Evolutionary conservation across 2,329 filamentous ascomycete genomes (phyloP).

Genomic region (Clonostachys sp.): DNA sequence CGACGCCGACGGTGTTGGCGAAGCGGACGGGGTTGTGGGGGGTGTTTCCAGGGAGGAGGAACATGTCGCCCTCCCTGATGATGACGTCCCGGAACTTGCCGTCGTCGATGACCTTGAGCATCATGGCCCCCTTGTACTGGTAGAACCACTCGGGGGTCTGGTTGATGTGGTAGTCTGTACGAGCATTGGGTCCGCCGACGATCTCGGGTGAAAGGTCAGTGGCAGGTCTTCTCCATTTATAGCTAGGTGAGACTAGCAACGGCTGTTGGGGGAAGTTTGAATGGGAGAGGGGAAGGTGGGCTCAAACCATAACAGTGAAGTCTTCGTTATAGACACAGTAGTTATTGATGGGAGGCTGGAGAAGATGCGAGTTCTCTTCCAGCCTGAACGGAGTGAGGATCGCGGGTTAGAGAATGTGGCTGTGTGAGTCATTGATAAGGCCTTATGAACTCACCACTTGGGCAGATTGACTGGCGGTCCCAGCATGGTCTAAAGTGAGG

Average conservation of each 20-base stretch:
- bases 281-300: neutral
- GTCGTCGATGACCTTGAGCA: slow-evolving; percentile 82
- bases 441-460: slow-evolving; percentile 42
- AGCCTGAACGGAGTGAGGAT: slow-evolving; percentile 55
- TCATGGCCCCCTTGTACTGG: slow-evolving; percentile 89
- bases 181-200: slow-evolving; percentile 91
- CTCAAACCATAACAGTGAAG: slow-evolving; percentile 71
- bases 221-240: neutral
- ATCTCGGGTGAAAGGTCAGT: slow-evolving; percentile 44
- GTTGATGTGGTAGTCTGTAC: slow-evolving; percentile 99
- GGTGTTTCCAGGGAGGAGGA: slow-evolving; percentile 87
- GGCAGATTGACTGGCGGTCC: slow-evolving; percentile 48
- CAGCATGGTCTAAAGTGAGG: slow-evolving; percentile 30
- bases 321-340: slow-evolving; percentile 90
- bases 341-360: slow-evolving; percentile 94
- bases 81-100: slow-evolving; percentile 73
- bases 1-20: slow-evolving; percentile 87
- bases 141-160: slow-evolving; percentile 96
- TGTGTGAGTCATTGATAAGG: slow-evolving; percentile 4
- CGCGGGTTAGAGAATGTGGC: neutral
- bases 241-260: too few relatives aligned
- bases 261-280: neutral
- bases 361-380: slow-evolving; percentile 82
- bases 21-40: slow-evolving; percentile 95
- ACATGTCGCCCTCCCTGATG: slow-evolving; percentile 91